Evolutionary conservation across 495 filamentous ascomycete species (phyloP).

Genomic region (Xylaria palmicola): DNA sequence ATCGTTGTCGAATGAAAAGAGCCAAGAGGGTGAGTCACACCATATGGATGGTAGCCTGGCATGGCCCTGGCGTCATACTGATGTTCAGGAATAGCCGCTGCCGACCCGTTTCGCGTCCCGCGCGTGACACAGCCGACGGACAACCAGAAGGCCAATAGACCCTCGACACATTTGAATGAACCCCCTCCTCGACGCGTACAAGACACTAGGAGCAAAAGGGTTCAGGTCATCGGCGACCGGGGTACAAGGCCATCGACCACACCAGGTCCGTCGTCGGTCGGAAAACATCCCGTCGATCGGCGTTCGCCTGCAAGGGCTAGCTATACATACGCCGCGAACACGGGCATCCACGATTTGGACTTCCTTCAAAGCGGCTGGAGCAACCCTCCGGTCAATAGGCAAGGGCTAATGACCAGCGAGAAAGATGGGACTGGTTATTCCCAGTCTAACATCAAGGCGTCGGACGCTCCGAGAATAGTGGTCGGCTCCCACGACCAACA

Average conservation of each 20-base stretch:
- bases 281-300: neutral
- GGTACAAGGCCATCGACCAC: neutral
- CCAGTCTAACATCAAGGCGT: neutral
- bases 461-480: neutral
- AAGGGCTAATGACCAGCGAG: neutral
- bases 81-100: neutral
- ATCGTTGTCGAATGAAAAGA: neutral
- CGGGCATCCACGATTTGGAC: neutral
- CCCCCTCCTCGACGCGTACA: neutral
- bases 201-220: neutral
- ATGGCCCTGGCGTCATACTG: neutral
- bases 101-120: neutral
- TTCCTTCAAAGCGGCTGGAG: neutral
- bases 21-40: neutral
- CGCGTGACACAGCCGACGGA: neutral
- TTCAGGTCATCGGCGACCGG: neutral
- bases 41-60: neutral
- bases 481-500: neutral
- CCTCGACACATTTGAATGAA: neutral
- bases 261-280: neutral
- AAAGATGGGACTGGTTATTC: neutral
- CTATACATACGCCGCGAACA: neutral
- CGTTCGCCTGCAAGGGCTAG: neutral
- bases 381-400: neutral
- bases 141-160: neutral